These are phyloP conservation scores for Pythium pyrilobum DNA, from an alignment of 352 stramenopile species.

Conservation along the genomic window DNA sequence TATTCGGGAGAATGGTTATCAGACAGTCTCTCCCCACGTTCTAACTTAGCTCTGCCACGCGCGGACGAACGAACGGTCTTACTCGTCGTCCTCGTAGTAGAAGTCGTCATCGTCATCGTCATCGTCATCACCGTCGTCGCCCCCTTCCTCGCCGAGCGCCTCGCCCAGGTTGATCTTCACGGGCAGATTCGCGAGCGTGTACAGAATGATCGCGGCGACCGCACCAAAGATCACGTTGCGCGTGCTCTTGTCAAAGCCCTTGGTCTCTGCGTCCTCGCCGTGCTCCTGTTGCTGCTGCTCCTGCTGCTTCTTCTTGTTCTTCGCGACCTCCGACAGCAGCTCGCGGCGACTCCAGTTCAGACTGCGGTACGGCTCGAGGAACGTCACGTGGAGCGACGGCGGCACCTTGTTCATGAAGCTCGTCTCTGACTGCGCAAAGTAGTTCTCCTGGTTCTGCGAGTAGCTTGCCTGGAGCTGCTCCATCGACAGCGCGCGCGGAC, in stretches of 20 bases:
- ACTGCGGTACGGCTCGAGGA: slow-evolving; percentile 76
- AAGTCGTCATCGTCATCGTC: slow-evolving; percentile 37
- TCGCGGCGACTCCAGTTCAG: slow-evolving; percentile 81
- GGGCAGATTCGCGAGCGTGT: slow-evolving; percentile 60
- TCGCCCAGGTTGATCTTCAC: slow-evolving; percentile 53
- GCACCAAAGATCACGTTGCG: slow-evolving; percentile 80
- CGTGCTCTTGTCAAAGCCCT: slow-evolving; percentile 63
- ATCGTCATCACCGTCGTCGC: slow-evolving; percentile 27
- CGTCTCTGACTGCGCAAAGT: slow-evolving; percentile 40
- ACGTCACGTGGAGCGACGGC: slow-evolving; percentile 47
- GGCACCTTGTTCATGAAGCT: slow-evolving; percentile 76
- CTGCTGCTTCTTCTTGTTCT: slow-evolving; percentile 33
- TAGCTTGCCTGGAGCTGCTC: slow-evolving; percentile 29
- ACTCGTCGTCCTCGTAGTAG: slow-evolving; percentile 20
- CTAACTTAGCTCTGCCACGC: too few species aligned
- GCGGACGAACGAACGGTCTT: too few species aligned
- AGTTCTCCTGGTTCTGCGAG: slow-evolving; percentile 75
- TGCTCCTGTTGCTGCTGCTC: slow-evolving; percentile 20
- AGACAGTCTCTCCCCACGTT: too few species aligned
- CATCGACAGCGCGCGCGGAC: slow-evolving; percentile 17
- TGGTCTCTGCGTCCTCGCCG: not conserved
- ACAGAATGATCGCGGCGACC: slow-evolving; percentile 62
- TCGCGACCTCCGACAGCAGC: slow-evolving; percentile 42
- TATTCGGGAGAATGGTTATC: too few species aligned
- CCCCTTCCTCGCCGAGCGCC: slow-evolving; percentile 33